Percentiles rank a stretch among this genome's conserved stretches.
phyloP scores from a whole-genome alignment of 1,284 basidiomycete species.

The Vanrija sp. region DNA sequence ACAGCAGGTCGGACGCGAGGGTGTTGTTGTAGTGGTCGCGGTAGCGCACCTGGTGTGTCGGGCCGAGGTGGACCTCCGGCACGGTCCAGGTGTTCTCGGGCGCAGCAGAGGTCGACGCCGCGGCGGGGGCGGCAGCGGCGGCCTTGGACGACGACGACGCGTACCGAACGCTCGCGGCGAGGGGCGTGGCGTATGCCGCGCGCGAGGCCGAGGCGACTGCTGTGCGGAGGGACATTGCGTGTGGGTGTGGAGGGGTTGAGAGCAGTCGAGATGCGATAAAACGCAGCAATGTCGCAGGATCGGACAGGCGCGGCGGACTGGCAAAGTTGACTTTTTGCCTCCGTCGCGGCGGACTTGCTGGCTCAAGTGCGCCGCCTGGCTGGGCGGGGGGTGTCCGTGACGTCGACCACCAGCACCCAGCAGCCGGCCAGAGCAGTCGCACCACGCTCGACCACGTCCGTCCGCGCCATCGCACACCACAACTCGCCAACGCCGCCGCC shows the following conservation, averaged over 20 bases:
- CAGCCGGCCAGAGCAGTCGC: no score
- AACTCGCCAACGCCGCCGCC: no score
- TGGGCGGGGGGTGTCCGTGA: no score
- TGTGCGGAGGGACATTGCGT: slow-evolving; percentile 15
- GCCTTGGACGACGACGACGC: slow-evolving; percentile 7
- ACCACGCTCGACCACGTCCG: no score
- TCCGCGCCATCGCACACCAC: not conserved
- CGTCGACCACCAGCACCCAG: no score
- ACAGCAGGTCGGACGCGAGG: slow-evolving; percentile 82
- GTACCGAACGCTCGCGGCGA: slow-evolving; percentile 1
- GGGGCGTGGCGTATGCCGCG: not conserved
- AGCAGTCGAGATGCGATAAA: not conserved
- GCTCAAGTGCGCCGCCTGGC: no score
- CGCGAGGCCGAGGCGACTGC: slow-evolving; percentile 14
- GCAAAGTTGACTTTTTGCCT: no score
- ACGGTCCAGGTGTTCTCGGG: slow-evolving; percentile 16
- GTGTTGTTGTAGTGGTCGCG: slow-evolving; percentile 80
- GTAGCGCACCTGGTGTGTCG: slow-evolving; percentile 69
- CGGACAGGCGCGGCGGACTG: not conserved
- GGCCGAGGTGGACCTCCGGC: slow-evolving; percentile 50
- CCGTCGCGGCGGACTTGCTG: no score
- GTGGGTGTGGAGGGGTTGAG: not conserved
- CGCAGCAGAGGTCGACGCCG: slow-evolving; percentile 2
- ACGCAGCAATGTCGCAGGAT: not conserved
- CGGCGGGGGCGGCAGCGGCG: not conserved